A percentile compares a stretch with the other conserved stretches of the same genome.
These are phyloP conservation scores for Xerocomellus chrysenteron DNA, from an alignment of 768 basidiomycete genomes.

Conservation along the genomic window DNA sequence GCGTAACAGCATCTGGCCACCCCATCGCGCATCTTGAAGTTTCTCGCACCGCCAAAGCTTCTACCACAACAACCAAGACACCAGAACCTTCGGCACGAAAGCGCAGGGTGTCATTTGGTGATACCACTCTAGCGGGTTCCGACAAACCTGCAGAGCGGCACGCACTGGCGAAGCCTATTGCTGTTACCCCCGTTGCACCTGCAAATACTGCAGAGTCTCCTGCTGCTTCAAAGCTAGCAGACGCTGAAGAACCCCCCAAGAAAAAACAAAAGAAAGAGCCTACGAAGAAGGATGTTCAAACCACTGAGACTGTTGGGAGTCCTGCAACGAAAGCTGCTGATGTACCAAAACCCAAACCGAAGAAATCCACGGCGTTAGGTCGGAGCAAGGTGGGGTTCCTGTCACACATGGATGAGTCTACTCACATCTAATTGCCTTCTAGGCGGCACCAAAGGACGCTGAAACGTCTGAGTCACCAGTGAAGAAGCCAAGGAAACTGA, in stretches of 20 bases:
- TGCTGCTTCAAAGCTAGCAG: neutral
- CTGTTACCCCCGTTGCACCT: neutral
- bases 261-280: conserved; percentile 18
- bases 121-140: neutral
- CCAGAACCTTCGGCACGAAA: conserved; percentile 21
- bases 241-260: conserved; percentile 10
- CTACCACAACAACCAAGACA: neutral
- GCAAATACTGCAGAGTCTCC: neutral
- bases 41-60: neutral
- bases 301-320: neutral
- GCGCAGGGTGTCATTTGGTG: conserved; percentile 23
- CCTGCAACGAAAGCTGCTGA: conserved; percentile 9
- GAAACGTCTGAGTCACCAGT: neutral
- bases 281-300: conserved; percentile 6
- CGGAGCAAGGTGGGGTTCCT: conserved; percentile 12
- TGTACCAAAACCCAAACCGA: neutral
- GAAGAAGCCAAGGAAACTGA: conserved; percentile 10
- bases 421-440: conserved; percentile 3
- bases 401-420: neutral
- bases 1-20: neutral
- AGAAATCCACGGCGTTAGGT: conserved; percentile 4
- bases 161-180: conserved; percentile 5
- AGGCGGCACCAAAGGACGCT: conserved; percentile 6
- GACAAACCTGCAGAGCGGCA: neutral
- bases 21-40: neutral